phyloP scores from a whole-genome alignment of 192 early-diverging fungal genomes.

The Coemansia sp. region DNA sequence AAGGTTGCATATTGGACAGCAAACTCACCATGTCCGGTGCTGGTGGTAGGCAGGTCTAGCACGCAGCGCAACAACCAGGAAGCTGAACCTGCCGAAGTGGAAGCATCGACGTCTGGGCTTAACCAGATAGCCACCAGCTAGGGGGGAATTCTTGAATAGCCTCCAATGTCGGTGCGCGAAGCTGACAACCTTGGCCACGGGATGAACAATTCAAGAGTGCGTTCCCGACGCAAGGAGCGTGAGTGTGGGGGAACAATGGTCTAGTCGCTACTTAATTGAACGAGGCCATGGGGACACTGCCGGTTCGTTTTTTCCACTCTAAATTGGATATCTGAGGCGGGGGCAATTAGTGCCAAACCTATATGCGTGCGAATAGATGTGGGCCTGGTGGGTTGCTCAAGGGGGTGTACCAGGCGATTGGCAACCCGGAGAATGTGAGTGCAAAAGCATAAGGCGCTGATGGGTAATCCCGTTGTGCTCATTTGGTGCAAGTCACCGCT shows the following conservation, averaged over 20 bases:
- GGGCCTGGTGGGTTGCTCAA: neutral
- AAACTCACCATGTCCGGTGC: conserved; percentile 44
- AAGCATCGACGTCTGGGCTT: neutral
- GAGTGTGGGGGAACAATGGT: neutral
- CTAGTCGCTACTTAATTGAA: neutral
- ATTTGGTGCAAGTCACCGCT: neutral
- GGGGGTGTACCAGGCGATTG: neutral
- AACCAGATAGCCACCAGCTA: neutral
- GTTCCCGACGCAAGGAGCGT: neutral
- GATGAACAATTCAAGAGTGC: neutral
- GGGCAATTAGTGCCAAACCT: neutral
- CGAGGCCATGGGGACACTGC: neutral
- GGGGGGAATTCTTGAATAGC: neutral
- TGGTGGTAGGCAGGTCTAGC: conserved; percentile 25
- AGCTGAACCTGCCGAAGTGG: neutral
- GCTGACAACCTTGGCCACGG: neutral
- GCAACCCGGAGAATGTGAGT: neutral
- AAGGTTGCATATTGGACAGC: conserved; percentile 32
- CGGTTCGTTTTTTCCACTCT: no score
- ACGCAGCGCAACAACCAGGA: conserved; percentile 6
- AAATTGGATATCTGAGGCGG: neutral
- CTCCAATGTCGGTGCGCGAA: neutral
- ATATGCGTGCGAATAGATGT: conserved; percentile 3
- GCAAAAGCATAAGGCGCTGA: neutral
- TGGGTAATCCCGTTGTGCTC: neutral